A percentile compares a stretch with the other conserved stretches of the same genome.
Evolutionary conservation across 164 flowering plant species (phyloP).

Genomic region (Annona squamosa): DNA sequence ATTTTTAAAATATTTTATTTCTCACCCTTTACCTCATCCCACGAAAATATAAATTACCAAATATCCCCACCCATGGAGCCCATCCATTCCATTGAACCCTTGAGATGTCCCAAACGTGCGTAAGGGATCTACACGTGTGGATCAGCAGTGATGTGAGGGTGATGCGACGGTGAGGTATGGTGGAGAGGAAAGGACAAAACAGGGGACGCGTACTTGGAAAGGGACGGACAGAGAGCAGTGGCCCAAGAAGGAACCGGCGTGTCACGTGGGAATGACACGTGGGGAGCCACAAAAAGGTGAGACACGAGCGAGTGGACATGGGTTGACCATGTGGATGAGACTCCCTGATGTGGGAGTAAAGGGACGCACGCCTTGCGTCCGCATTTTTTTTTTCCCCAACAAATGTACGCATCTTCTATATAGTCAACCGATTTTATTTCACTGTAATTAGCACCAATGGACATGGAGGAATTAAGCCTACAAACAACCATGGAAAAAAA

Average conservation of each 20-base stretch:
- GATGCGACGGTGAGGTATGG: conserved; percentile 6
- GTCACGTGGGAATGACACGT: conserved; percentile 10
- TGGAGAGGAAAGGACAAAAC: conserved; percentile 4
- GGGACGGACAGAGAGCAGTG: conserved; percentile 5
- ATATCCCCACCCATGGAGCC: background rate
- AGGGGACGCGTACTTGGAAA: conserved; percentile 1
- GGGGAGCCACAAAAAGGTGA: background rate
- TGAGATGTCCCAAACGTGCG: background rate
- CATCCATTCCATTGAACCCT: background rate
- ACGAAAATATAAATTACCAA: no score
- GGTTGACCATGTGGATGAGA: background rate
- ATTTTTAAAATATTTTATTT: no score
- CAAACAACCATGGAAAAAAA: conserved; percentile 1
- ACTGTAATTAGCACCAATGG: conserved; percentile 5
- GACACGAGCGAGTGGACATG: conserved; percentile 2
- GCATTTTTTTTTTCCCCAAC: background rate
- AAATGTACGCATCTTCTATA: background rate
- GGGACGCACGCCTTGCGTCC: background rate
- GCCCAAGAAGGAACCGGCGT: background rate
- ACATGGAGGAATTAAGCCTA: background rate
- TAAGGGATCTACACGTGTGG: background rate
- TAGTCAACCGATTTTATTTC: conserved; percentile 5
- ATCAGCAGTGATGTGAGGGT: conserved; percentile 1
- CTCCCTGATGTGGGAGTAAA: background rate
- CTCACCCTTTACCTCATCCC: background rate